These are phyloP conservation scores for Daldinia sp. DNA, from an alignment of 2,329 filamentous ascomycete genomes.

Conservation along the genomic window DNA sequence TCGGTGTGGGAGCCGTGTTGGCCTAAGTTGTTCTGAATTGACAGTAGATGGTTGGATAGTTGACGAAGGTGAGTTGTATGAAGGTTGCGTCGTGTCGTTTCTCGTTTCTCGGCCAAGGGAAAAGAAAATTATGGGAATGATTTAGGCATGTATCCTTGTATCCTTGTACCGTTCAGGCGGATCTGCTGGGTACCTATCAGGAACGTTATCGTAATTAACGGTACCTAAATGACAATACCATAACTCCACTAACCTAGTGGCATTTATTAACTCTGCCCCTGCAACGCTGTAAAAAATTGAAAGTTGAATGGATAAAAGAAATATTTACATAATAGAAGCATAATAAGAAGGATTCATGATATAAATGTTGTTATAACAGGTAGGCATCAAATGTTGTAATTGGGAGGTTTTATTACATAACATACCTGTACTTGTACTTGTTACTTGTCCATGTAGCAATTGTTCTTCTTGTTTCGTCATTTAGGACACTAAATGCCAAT, in stretches of 20 bases:
- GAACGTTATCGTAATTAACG: conserved; percentile 14
- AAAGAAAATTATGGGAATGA: conserved; percentile 40
- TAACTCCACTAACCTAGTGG: conserved; percentile 4
- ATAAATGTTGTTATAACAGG: background rate
- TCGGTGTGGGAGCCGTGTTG: background rate
- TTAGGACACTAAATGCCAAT: conserved; percentile 22
- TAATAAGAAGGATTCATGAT: conserved; percentile 7
- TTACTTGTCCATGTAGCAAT: background rate
- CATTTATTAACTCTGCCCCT: conserved; percentile 22
- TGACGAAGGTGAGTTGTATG: conserved; percentile 5
- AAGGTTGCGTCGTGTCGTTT: conserved; percentile 36
- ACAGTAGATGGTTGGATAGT: background rate
- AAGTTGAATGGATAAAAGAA: background rate
- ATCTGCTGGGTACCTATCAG: conserved; percentile 28
- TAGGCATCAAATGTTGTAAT: background rate
- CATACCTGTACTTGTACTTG: background rate
- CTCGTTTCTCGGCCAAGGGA: conserved; percentile 33
- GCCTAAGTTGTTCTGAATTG: background rate
- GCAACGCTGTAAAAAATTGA: background rate
- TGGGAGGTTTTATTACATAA: background rate
- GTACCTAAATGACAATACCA: conserved; percentile 2
- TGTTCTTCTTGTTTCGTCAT: conserved; percentile 33
- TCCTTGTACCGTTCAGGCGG: conserved; percentile 26
- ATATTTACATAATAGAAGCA: background rate
- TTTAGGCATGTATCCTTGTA: conserved; percentile 26